Evolutionary conservation across 2,329 filamentous ascomycete species (phyloP).

Genomic region (Colletotrichum liriopes): DNA sequence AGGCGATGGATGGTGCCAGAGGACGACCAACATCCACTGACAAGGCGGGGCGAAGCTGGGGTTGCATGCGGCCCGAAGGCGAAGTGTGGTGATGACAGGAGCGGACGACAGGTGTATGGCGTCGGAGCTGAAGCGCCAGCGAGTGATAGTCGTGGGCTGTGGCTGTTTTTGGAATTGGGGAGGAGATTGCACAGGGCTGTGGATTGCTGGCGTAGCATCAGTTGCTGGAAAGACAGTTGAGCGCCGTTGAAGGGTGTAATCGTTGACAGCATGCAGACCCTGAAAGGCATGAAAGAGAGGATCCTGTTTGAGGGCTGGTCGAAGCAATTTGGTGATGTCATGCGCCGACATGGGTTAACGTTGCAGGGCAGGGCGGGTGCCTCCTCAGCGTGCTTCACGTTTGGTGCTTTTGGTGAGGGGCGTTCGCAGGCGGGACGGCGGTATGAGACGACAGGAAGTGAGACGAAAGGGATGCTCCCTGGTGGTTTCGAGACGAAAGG

Average conservation of each 20-base stretch:
- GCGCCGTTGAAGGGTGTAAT: not conserved
- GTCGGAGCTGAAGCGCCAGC: conserved; percentile 10
- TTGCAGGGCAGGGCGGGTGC: conserved; percentile 10
- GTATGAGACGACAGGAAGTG: conserved; percentile 4
- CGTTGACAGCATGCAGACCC: not conserved
- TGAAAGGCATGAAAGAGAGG: not conserved
- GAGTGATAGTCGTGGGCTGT: not conserved
- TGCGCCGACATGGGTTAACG: conserved; percentile 20
- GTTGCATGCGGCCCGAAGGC: not conserved
- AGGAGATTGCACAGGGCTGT: not conserved
- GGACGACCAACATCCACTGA: not conserved
- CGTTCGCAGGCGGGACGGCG: conserved; percentile 17
- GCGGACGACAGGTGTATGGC: not conserved
- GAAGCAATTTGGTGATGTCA: conserved; percentile 24
- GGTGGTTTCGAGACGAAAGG: not conserved
- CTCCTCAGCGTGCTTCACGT: conserved; percentile 32
- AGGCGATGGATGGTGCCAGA: not conserved
- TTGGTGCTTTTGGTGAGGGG: conserved; percentile 29
- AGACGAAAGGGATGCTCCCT: not conserved
- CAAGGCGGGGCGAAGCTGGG: not conserved
- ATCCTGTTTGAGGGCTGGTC: not conserved
- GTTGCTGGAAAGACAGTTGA: not conserved
- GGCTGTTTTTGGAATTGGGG: not conserved
- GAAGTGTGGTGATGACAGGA: conserved; percentile 9
- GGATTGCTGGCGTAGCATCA: not conserved